Conservation (phyloP, 352 stramenopile species). For the Pythium aphanidermatum region DNA sequence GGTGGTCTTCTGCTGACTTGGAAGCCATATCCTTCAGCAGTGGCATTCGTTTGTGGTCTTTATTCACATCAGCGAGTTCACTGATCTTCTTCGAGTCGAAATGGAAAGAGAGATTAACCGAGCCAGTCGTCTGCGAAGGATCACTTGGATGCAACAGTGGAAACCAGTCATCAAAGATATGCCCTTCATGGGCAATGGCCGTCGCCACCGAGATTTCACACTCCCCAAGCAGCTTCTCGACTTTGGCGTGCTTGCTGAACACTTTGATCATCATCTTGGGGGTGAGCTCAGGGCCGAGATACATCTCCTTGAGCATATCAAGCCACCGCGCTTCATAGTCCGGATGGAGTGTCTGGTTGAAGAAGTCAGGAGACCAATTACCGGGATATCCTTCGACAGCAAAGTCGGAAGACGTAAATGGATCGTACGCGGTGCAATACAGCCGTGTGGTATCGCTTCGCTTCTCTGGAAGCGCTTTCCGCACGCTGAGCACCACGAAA, state of each 20-base stretch:
- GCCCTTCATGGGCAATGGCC: slow-evolving; percentile 62
- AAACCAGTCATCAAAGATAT: slow-evolving; percentile 67
- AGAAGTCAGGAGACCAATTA: slow-evolving; percentile 65
- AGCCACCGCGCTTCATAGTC: slow-evolving; percentile 54
- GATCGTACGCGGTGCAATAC: slow-evolving; percentile 84
- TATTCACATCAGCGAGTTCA: slow-evolving; percentile 1
- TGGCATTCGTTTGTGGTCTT: neutral
- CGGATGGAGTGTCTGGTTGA: slow-evolving; percentile 33
- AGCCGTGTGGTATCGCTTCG: slow-evolving; percentile 24
- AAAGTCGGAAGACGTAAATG: slow-evolving; percentile 74
- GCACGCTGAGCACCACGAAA: slow-evolving; percentile 70
- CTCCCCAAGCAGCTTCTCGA: slow-evolving; percentile 62
- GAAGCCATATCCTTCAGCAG: neutral
- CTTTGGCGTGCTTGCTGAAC: slow-evolving; percentile 65
- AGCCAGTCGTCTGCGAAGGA: slow-evolving; percentile 17
- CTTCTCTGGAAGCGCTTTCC: slow-evolving; percentile 34
- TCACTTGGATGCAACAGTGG: slow-evolving; percentile 31
- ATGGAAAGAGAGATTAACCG: slow-evolving; percentile 41
- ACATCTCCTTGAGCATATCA: slow-evolving; percentile 40
- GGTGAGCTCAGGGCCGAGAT: slow-evolving; percentile 50
- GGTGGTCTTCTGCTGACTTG: slow-evolving; percentile 4
- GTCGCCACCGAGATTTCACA: slow-evolving; percentile 69
- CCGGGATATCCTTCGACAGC: slow-evolving; percentile 53
- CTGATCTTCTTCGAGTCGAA: slow-evolving; percentile 46
- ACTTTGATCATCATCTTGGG: slow-evolving; percentile 63